Base-by-base conservation (phyloP, 352 stramenopile genomes). In the Globisporangium cederbergense region DNA sequence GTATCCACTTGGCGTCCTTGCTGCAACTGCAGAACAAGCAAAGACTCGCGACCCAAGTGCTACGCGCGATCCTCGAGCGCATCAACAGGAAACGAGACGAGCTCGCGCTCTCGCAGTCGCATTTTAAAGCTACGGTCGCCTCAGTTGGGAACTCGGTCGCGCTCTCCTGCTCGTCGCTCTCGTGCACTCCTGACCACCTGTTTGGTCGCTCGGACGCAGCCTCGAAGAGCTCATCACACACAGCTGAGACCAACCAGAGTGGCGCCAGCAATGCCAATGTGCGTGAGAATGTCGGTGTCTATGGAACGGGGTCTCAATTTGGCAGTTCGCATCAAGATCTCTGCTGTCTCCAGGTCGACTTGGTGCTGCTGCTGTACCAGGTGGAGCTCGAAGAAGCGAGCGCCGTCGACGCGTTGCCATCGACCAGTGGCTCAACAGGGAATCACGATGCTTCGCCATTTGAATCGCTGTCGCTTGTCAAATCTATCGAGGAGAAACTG, bases 261-360 rank as follows among this genome's bases (percentile, higher is more conserved):
- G 14, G 40, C 22, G 18, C 38, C 10, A 13, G 46, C 46, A 50
- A 51, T 18, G 32, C 1, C 4, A 72, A 58, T 40, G 66, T 60
- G 18, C 72, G 79, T 40, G 64, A 78, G 18, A 13, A 16, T 4
- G 72, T 90, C 18, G 76, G 81, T 6, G 72, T 92, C 34, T 42
- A 71, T 30, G 79, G 79, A 9, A 86, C 81, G 13, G 79, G 83
- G 0, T 83, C 79, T 3, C 79, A 89, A 49, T 76, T 85, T 25
- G 83, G 81, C 18, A 57, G 71, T 10, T 11, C 81, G 1, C 54
- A 73, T n/a, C 76, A 90, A 58, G 79, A 90, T 30, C 58, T 90
- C n/a, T 74, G 63, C 18, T 89, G 83, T 38, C 45, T 84, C 5
- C 78, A 92, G 68, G 71, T 74, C 0, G 83, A 92, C 47, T 57